Evolutionary conservation across 2,329 filamentous ascomycete genomes (phyloP).

Genomic region (Acarospora socialis): DNA sequence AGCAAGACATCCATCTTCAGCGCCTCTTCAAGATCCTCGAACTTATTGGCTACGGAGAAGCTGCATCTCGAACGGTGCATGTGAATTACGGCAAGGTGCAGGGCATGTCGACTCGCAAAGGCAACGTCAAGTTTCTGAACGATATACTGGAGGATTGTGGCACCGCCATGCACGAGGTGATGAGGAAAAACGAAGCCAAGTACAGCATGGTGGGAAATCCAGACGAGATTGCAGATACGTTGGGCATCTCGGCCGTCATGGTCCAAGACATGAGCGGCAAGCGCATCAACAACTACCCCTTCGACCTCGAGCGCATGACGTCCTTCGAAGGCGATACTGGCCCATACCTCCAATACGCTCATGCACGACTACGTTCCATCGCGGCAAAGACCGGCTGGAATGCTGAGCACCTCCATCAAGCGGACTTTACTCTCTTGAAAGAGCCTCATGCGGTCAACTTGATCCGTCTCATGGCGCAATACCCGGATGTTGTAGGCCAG

Average conservation of each 20-base stretch:
- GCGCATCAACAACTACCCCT: slow-evolving; percentile 51
- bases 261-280: slow-evolving; percentile 97
- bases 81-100: slow-evolving; percentile 54
- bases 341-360: slow-evolving; percentile 51
- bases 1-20: slow-evolving; percentile 50
- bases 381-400: slow-evolving; percentile 39
- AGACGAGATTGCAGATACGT: slow-evolving; percentile 63
- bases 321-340: slow-evolving; percentile 53
- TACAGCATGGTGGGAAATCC: slow-evolving; percentile 82
- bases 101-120: slow-evolving; percentile 51
- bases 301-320: slow-evolving; percentile 51
- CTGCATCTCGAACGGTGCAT: slow-evolving; percentile 45
- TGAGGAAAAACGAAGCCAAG: slow-evolving; percentile 81
- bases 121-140: slow-evolving; percentile 59
- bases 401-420: slow-evolving; percentile 34
- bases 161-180: slow-evolving; percentile 96
- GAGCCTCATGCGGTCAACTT: no score
- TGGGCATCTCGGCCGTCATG: slow-evolving; percentile 93
- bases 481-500: no score
- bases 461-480: no score
- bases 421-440: slow-evolving; percentile 42
- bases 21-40: slow-evolving; percentile 53
- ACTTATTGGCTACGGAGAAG: slow-evolving; percentile 45
- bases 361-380: slow-evolving; percentile 45
- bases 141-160: slow-evolving; percentile 65